phyloP scores from a whole-genome alignment of 1,284 basidiomycete species.

The Ganoderma resinaceum region DNA sequence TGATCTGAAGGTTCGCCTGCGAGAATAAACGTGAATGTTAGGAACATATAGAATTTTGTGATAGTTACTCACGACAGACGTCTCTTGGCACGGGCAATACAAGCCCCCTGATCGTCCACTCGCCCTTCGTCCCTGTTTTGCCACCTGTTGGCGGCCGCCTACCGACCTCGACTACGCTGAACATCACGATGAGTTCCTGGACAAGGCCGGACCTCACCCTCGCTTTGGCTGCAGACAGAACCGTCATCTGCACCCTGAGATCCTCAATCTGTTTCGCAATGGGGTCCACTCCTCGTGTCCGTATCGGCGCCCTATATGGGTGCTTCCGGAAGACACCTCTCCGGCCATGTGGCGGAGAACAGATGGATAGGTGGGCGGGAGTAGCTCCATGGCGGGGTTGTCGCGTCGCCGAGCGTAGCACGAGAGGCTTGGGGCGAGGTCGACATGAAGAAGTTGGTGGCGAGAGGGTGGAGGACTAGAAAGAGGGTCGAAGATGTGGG shows the following conservation, averaged over 20 bases:
- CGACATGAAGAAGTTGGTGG: slow-evolving; percentile 28
- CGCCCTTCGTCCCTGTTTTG: slow-evolving; percentile 76
- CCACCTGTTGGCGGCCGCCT: slow-evolving; percentile 75
- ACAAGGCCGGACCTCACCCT: slow-evolving; percentile 74
- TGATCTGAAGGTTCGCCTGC: slow-evolving; percentile 82
- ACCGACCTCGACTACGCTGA: slow-evolving; percentile 76
- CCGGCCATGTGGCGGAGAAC: slow-evolving; percentile 11
- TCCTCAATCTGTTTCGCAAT: slow-evolving; percentile 46
- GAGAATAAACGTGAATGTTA: neutral
- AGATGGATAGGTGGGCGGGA: slow-evolving; percentile 18
- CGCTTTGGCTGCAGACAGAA: slow-evolving; percentile 63
- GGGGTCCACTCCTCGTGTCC: slow-evolving; percentile 33
- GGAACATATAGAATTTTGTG: too few species aligned
- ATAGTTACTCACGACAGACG: slow-evolving; percentile 68
- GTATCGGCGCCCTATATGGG: slow-evolving; percentile 25
- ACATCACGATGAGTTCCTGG: slow-evolving; percentile 81
- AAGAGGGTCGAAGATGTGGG: too few species aligned
- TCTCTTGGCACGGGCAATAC: slow-evolving; percentile 83
- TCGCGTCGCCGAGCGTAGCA: slow-evolving; percentile 21
- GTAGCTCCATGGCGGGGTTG: slow-evolving; percentile 31
- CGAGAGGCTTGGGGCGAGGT: slow-evolving; percentile 27
- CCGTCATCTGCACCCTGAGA: slow-evolving; percentile 51
- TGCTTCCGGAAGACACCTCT: slow-evolving; percentile 23
- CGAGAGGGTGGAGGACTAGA: slow-evolving; percentile 27
- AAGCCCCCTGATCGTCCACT: slow-evolving; percentile 82